Base-by-base conservation (phyloP, 2,329 filamentous ascomycete species). In the Teratosphaeria epicoccoides region DNA sequence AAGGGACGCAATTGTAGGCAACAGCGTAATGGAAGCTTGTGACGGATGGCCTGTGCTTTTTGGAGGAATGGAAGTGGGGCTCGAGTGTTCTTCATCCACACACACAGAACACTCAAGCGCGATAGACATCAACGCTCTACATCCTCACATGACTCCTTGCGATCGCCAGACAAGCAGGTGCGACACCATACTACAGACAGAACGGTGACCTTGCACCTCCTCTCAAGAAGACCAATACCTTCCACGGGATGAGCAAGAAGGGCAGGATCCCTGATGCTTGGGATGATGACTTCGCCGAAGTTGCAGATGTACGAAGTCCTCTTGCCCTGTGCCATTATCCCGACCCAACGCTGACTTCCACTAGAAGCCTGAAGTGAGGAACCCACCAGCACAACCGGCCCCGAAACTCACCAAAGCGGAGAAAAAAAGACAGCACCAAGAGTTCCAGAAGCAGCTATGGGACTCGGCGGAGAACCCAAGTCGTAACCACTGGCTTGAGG, bases 221-320 rank as follows among this genome's bases (percentile, higher is more conserved):
- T 20, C 14, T 6, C 10, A 46, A 29, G 2, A 20, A 26, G 5
- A 25, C 14, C 11, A n/a, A 40, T 17, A 40, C n/a, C n/a, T 6
- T 46, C 22, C 46, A 20, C 49, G 53, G 58, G 60, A 73, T 70
- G 66, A 76, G 65, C 59, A 71, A 71, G 67, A 71, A 75, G 61
- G 57, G 60, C 46, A 69, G 68, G 22, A 68, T 84, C 53, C 83
- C 86, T 33, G 81, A 89, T 67, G 90, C 88, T 20, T 96, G 91
- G 91, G 88, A 91, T 57, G 84, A 95, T 61, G 87, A 95, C 64
- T 97, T 90, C 89, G 87, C 91, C 67, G 71, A 74, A 5, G 79
- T 85, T 65, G 88, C 86, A 52, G 88, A 95, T 71, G 80, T 83
- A 73, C 45, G 66, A 52, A 29, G n/a, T n/a, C 43, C 37, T 45